Conservation (phyloP, 192 early-diverging fungal species). For the Coemansia sp. region DNA sequence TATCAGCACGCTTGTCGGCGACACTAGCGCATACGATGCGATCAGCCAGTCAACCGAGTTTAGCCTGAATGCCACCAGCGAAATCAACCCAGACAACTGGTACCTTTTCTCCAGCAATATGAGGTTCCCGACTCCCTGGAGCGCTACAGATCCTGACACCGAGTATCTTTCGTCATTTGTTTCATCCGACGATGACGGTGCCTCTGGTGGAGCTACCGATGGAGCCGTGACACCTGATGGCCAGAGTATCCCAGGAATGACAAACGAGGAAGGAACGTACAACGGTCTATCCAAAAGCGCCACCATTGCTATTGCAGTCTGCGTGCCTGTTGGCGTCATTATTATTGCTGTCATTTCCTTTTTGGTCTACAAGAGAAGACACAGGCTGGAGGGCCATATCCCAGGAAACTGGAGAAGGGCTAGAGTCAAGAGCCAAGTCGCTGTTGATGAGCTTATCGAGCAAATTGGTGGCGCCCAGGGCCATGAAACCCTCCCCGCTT, state of each 20-base stretch:
- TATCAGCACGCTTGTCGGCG: conserved; percentile 16
- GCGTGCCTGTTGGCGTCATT: conserved; percentile 17
- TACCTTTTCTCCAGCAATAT: conserved; percentile 27
- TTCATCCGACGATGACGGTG: background rate
- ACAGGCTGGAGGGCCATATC: background rate
- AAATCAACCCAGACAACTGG: conserved; percentile 7
- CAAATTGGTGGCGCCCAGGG: conserved; percentile 16
- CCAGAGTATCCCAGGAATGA: background rate
- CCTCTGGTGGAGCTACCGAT: too few species aligned
- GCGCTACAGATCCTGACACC: background rate
- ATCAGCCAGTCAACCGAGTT: conserved; percentile 6
- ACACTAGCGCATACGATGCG: conserved; percentile 5
- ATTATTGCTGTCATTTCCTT: conserved; percentile 11
- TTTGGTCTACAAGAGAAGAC: conserved; percentile 13
- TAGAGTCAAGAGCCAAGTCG: conserved; percentile 11
- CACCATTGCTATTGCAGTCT: conserved; percentile 22
- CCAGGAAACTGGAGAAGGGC: background rate
- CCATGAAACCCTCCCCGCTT: conserved; percentile 11
- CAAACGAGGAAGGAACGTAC: background rate
- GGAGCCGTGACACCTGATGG: too few species aligned
- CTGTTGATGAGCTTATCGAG: conserved; percentile 6
- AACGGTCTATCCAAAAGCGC: conserved; percentile 15
- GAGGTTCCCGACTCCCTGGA: background rate
- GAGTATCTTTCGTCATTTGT: background rate
- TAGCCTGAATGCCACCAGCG: background rate